Conservation (phyloP, 2,329 filamentous ascomycete species). For the Colletotrichum kahawae region DNA sequence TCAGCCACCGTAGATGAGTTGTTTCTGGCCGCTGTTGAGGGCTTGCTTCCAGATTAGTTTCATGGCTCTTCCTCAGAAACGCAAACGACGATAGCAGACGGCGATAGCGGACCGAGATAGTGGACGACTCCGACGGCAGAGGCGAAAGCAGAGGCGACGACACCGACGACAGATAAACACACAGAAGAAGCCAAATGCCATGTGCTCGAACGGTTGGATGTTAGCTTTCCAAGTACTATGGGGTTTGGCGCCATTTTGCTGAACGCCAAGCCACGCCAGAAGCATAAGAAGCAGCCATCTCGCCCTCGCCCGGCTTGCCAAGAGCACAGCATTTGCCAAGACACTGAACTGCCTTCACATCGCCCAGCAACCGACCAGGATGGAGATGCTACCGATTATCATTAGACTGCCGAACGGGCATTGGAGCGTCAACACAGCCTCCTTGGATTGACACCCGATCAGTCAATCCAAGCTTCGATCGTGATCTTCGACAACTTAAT, state of each 20-base stretch:
- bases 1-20: neutral
- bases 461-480: neutral
- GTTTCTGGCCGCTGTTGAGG: neutral
- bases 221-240: neutral
- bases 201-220: constrained; percentile 6
- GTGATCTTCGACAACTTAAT: neutral
- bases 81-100: neutral
- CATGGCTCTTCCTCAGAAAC: neutral
- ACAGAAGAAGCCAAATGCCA: neutral
- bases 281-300: constrained; percentile 8
- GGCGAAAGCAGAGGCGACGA: neutral
- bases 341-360: neutral
- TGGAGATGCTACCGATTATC: neutral
- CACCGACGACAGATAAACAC: neutral
- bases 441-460: neutral
- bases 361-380: neutral
- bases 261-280: neutral
- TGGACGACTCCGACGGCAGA: neutral
- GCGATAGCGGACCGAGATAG: neutral
- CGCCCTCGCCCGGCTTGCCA: neutral
- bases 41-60: neutral
- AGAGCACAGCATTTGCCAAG: constrained; percentile 4
- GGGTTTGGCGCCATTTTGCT: neutral
- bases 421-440: neutral
- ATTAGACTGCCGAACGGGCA: neutral